Evolutionary conservation across 2,329 filamentous ascomycete species (phyloP), one percentile per base, ranked within the genome.

Genomic region (Trichocomaceae sp.): DNA sequence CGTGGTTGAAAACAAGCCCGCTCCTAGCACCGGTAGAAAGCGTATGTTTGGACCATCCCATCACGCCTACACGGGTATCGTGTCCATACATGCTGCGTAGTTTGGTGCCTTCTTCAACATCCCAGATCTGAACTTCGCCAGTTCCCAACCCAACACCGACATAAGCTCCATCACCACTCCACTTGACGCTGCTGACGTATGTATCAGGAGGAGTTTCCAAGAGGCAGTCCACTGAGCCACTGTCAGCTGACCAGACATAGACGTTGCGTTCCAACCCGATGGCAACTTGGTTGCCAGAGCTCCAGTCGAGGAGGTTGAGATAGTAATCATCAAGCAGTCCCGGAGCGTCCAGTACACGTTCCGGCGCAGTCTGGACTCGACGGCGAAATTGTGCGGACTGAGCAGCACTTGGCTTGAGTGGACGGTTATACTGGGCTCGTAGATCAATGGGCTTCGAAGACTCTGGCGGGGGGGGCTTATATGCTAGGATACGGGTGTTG

Each of bases 41-140:
- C 56, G 95, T 84, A 75, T 97, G 93, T 83, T 97, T 97, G 81
- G 90, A 96, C 93, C 93, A 99, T 67, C 91, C 90, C 91, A 97
- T 96, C 61, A 96, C 92, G 68, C 91, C 90, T 60, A 99, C 92
- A 54, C 93, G 91, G 39, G 90, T 92, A 68, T 97, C 92, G 69
- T 99, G 93, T 58, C 93, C 93, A 70, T 90, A 88, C 93, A 99
- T 99, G 80, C 90, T 96, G 72, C 93, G 91, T 57, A 99, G 86
- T 82, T 97, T 97, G 68, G 85, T 86, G 59, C 87, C 84, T 73
- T 99, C 93, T 65, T 95, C 88, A 26, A 96, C 92, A 66, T 97
- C 93, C 92, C 93, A 99, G 76, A 99, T 99, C 77, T 99, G 93
- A 37, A 99, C 90, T 73, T 99, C 93, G 57, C 93, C 93, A 37